Base-by-base conservation (phyloP, 176 grass and related monocot species). In the Oryza meyeriana region DNA sequence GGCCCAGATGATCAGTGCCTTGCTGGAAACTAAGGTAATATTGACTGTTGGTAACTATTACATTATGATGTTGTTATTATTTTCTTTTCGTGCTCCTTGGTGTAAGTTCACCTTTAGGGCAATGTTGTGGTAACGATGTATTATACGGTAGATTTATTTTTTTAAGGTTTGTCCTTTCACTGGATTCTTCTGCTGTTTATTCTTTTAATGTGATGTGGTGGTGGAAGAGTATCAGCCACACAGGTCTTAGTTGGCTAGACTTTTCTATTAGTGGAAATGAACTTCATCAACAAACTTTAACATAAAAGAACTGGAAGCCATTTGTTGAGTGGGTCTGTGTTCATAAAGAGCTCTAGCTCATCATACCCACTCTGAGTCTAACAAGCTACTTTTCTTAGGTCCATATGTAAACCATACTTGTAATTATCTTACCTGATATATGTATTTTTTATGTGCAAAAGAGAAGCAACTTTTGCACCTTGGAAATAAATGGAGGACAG, bases 251-350 rank as follows among this genome's bases (percentile, higher is more conserved):
- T 75, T 79, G 41, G 32, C 31, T 4, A 82, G 47, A 52, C 32
- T 33, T 77, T 85, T 65, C 81, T 75, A 85, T 81, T 85, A 72
- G 77, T 81, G 71, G 65, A 80, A 85, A 24, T 84, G 81, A 76
- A 72, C 71, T 32, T 81, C 71, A 89, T 70, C 72, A 72, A 50
- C 14, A 73, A 66, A 27, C 57, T 29, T 86, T 64, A 72, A 71
- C 55, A 79, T 45, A 79, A 78, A 83, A 79, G 55, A 81, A 50
- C 14, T 32, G 27, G 28, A 82, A 35, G 18, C 52, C 55, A 76
- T 76, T 75, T 67, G 39, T 77, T 82, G 36, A 61, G 64, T 80
- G 27, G 85, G 78, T 44, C 33, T 72, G n/a, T 75, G 34, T 77
- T 50, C 66, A 66, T 79, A 80, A 89, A 38, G 33, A n/a, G 59